Base-by-base conservation (phyloP, 345 rosid species). In the Capsella bursapastoris region DNA sequence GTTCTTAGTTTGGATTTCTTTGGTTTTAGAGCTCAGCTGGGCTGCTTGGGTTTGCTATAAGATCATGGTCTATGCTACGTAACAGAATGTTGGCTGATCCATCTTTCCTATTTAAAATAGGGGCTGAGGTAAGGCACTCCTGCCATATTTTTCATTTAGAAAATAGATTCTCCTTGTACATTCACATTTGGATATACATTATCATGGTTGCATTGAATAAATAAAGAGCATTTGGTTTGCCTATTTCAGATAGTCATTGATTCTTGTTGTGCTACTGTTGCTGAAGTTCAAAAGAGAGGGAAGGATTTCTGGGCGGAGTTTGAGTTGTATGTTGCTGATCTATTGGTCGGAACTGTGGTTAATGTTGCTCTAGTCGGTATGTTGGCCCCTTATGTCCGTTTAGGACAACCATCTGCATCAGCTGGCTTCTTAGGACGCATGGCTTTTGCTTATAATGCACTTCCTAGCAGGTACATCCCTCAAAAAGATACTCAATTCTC, bases 81-180 rank as follows among this genome's bases (percentile, higher is more conserved):
- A 87, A 90, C 65, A 79, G 99, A 73, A 89, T 95, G 97, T 68
- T 91, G 77, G 98, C 91, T 61, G 99, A 95, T 79, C 97, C 98
- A 37, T 92, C 98, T 44, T 91, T 94, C 71, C 96, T 95, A 61
- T 95, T 95, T 80, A 92, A 95, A 82, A 83, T 95, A 68, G 98
- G 97, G 64, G 81, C 89, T 18, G 99, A 92, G 99, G 99, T 73
- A 47, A 78, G 44, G 9, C 3, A 25, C 43, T 65, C 56, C 6
- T 32, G 29, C 25, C 65, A 57, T 8, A 37, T 5, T 10, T 58
- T 14, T 70, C 45, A 32, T 12, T 13, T 31, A 32, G 18, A 11
- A 48, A 48, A 16, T 4, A 32, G 67, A 10, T 10, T 37, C 5
- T 59, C 15, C 9, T 11, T 11, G 64, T 59, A 61, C 49, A 38